Percentiles rank a stretch among this genome's conserved stretches.
Evolutionary conservation across 2,329 filamentous ascomycete genomes (phyloP).

Genomic region (Fusarium veterinarium): DNA sequence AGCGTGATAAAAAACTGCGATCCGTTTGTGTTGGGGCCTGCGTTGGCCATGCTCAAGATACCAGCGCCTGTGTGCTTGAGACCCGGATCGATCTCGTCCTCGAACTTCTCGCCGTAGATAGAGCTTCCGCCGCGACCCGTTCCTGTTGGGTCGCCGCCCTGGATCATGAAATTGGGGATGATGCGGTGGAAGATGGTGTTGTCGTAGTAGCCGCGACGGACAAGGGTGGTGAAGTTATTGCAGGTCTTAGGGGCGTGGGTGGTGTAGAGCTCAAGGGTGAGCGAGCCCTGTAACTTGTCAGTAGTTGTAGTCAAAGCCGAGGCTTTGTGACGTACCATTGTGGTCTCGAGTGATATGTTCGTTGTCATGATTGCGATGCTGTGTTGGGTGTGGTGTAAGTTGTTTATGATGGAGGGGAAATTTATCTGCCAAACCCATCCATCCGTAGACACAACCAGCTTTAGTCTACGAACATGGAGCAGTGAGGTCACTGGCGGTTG

Average conservation of each 20-base stretch:
- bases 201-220: slow-evolving; percentile 88
- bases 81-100: slow-evolving; percentile 83
- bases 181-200: slow-evolving; percentile 89
- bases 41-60: slow-evolving; percentile 96
- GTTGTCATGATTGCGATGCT: slow-evolving; percentile 71
- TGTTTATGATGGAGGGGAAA: slow-evolving; percentile 23
- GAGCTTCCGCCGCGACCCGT: slow-evolving; percentile 89
- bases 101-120: slow-evolving; percentile 94
- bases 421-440: neutral
- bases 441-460: neutral
- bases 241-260: slow-evolving; percentile 89
- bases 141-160: slow-evolving; percentile 93
- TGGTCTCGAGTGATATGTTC: slow-evolving; percentile 83
- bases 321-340: slow-evolving; percentile 70
- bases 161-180: slow-evolving; percentile 96
- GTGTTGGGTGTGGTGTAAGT: neutral
- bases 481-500: neutral
- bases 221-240: slow-evolving; percentile 86
- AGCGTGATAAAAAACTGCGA: slow-evolving; percentile 97
- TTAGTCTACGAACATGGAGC: neutral
- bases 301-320: neutral
- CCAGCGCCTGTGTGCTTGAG: slow-evolving; percentile 95
- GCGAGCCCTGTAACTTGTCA: slow-evolving; percentile 70
- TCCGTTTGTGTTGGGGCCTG: slow-evolving; percentile 91
- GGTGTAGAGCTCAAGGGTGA: slow-evolving; percentile 90